Base-by-base conservation (phyloP, 2,329 filamentous ascomycete species). In the Sphaerulina populicola region DNA sequence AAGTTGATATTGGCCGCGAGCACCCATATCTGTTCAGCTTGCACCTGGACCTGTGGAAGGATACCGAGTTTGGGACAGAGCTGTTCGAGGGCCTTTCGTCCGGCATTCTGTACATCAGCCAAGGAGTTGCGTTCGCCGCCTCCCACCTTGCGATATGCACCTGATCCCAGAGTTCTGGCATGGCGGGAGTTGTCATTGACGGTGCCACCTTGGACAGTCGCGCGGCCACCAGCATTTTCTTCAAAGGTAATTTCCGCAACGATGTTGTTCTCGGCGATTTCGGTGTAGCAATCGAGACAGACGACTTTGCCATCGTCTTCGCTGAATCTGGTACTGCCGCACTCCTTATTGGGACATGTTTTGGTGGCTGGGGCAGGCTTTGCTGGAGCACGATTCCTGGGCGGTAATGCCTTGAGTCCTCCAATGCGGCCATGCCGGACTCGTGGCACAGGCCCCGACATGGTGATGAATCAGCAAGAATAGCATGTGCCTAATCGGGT, bases 241-340 rank as follows among this genome's bases (percentile, higher is more conserved):
- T 89, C 89, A 64, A 97, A 98, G 18, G 84, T 84, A 56, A 97
- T 81, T 68, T 98, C 93, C 44, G 88, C 81, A 52, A 96, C 90
- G 56, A 97, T 95, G 64, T 94, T 89, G 66, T 82, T 83, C 65
- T 94, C 86, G 60, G 86, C 84, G 50, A 91, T 80, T 59, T 95
- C 81, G 54, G 81, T 83, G 77, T 89, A 91, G 69, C 93, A 97
- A 42, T 81, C 85, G 55, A 82, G 80, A 71, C 93, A 97, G 59
- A 87, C 75, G 57, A 73, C 71, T 54, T 73, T 58, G 48, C 67
- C 68, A 44, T 71, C 66, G 14, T 62, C 60, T 37, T 67, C 66
- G 31, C 63, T 62, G 31, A 57, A 45, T 2, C 57, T 50, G 14
- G 54, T 55, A 46, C 52, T 49, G 43, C 52, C 51, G 36, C 58